Conservation (phyloP, 257 asterid genomes). For the Ajuga chamaepitys region DNA sequence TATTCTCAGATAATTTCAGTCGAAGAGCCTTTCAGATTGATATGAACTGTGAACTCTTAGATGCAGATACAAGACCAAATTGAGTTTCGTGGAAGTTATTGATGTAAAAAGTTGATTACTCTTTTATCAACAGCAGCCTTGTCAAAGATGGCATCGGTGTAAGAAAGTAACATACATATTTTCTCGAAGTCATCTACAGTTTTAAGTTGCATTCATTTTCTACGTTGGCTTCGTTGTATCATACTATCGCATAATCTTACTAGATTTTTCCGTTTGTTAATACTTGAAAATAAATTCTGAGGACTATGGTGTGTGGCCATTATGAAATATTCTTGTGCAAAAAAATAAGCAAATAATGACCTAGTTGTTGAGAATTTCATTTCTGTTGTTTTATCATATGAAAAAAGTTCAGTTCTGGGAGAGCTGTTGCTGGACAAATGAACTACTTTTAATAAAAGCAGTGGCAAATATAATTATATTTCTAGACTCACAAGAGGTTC, state of each 20-base stretch:
- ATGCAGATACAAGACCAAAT: neutral
- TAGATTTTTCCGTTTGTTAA: neutral
- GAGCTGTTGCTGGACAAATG: neutral
- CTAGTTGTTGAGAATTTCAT: neutral
- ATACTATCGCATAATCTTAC: neutral
- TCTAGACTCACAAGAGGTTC: neutral
- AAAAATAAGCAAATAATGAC: neutral
- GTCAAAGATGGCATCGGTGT: neutral
- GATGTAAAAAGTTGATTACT: neutral
- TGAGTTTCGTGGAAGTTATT: neutral
- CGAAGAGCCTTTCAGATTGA: neutral
- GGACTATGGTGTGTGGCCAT: neutral
- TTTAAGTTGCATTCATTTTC: neutral
- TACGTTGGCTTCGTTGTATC: neutral
- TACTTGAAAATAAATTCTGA: neutral
- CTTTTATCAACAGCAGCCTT: neutral
- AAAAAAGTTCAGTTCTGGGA: neutral
- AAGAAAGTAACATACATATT: neutral
- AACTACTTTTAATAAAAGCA: constrained; percentile 1
- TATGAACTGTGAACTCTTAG: neutral
- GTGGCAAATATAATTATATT: neutral
- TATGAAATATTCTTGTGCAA: neutral
- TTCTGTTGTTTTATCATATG: neutral
- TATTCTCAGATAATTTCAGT: too few species aligned
- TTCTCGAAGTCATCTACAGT: neutral